Base-by-base conservation (phyloP, 441 rosid species). In the Bocquillonia castaneifolia region DNA sequence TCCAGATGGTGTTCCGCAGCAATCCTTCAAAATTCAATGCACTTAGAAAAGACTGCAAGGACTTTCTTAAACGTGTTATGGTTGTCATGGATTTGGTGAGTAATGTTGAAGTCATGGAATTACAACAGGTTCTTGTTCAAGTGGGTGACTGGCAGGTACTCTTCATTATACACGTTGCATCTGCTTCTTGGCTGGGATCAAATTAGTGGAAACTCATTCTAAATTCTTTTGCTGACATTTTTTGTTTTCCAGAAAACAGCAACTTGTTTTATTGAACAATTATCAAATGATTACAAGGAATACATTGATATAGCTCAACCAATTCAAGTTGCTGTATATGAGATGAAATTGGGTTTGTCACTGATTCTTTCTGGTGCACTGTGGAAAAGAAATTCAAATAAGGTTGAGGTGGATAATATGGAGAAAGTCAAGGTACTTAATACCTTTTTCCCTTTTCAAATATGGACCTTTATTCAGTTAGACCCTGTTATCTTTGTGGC, bases 311-410 rank as follows among this genome's bases (percentile, higher is more conserved):
- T 92, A 72, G 82, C 83, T 67, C 97, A 87, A 73, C 99, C 99
- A 75, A 74, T 92, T 79, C 99, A 90, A 83, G 98, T 94, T 69
- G 92, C 98, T 39, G 79, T 90, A 37, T 94, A 88, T 47, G 96
- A 94, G 83, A 92, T 94, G 88, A 94, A 94, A 75, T 71, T 92
- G 70, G 99, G 98, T 57, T 71, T 92, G 61, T 85, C 96, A 34
- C 78, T 94, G 59, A 76, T 89, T 75, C 70, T 87, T 39, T 82
- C 90, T 68, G 83, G 82, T 72, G 72, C 74, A 61, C 54, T 85
- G 66, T 80, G 79, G 74, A 79, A 80, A 52, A 78, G 68, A 28
- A 55, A 78, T 59, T 81, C 81, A 63, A 71, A 68, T 47, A 78
- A 52, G 73, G 61, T 83, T 45, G 78, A 71, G 66, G 83, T 83